Base-by-base conservation (phyloP, 2,329 filamentous ascomycete species). In the Phaeosphaeriaceae sp. region DNA sequence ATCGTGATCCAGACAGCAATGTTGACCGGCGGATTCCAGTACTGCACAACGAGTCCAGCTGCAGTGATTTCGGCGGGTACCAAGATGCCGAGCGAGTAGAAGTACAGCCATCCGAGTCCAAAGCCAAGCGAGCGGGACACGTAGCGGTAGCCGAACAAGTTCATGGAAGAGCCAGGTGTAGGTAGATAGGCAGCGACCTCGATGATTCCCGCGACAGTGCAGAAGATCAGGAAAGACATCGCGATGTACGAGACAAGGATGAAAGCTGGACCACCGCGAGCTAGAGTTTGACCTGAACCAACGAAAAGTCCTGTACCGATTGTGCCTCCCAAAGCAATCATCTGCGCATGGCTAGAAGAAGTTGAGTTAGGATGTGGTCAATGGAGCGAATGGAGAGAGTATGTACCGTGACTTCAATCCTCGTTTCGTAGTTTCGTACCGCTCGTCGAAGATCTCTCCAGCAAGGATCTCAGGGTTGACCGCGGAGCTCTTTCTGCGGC, bases 221-320 rank as follows among this genome's bases (percentile, higher is more conserved):
- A 69, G 54, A 70, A 70, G 47, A 72, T 67, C 22, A 72, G 58
- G 57, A 66, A 67, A 1, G 62, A 66, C 61, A 72, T 70, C 52
- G 65, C 20, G 71, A 73, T 65, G 71, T 71, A 70, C 68, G 71
- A 68, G 71, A 73, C 25, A 24, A 71, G 48, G 42, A 72, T 69
- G 50, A 70, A 70, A 17, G 67, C 70, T 41, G 70, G 70, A 15
- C 70, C 70, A 24, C 69, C 68, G 27, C 69, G 69, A 51, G 60
- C 53, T 79, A 86, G 76, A 21, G 85, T 85, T 61, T 78, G 73
- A 61, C 85, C 85, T 22, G 82, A 84, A 57, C 85, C 84, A 61
- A 87, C 85, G 70, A 86, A 87, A 74, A 87, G 84, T 74, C 85
- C 85, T 60, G 85, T 85, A 65, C 85, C 85, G 56, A 87, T 86